These are phyloP conservation scores for Dothistroma septosporum DNA, from an alignment of 2,329 filamentous ascomycete species.

Conservation along the genomic window DNA sequence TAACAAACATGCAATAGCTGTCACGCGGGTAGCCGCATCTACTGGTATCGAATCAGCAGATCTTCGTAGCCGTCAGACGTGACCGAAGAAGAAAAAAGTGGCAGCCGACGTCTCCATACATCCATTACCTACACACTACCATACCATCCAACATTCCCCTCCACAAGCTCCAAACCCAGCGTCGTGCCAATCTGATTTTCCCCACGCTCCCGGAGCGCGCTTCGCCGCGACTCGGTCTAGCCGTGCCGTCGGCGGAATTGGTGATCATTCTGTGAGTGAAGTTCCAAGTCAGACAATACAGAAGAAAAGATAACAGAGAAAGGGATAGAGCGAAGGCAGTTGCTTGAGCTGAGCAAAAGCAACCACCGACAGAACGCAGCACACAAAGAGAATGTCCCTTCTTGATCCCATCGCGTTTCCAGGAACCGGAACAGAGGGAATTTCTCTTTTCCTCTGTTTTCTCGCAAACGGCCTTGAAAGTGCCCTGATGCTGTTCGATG, in stretches of 20 bases:
- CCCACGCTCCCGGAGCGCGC: conserved; percentile 3
- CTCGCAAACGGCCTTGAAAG: background rate
- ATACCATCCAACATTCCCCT: conserved; percentile 10
- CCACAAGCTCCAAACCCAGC: conserved; percentile 3
- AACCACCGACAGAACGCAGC: background rate
- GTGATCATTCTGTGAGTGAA: conserved; percentile 9
- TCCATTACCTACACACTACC: conserved; percentile 4
- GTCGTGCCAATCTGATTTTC: conserved; percentile 11
- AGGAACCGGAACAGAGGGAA: background rate
- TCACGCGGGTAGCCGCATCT: no score
- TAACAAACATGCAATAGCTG: no score
- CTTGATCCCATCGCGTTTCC: conserved; percentile 1
- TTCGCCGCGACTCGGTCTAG: conserved; percentile 4
- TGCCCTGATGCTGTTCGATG: conserved; percentile 7
- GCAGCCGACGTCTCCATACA: conserved; percentile 11
- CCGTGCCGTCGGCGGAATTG: conserved; percentile 5
- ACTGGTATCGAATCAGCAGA: background rate
- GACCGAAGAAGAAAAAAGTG: background rate
- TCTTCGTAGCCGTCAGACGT: background rate
- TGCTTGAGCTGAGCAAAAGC: background rate
- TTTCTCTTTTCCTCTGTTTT: background rate
- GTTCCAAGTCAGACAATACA: conserved; percentile 2
- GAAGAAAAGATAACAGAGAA: conserved; percentile 2
- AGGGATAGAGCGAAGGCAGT: conserved; percentile 7
- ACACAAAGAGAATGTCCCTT: conserved; percentile 2